A percentile compares a stretch with the other conserved stretches of the same genome.
phyloP scores from a whole-genome alignment of 345 rosid species.

The Bruguiera gymnorhiza region DNA sequence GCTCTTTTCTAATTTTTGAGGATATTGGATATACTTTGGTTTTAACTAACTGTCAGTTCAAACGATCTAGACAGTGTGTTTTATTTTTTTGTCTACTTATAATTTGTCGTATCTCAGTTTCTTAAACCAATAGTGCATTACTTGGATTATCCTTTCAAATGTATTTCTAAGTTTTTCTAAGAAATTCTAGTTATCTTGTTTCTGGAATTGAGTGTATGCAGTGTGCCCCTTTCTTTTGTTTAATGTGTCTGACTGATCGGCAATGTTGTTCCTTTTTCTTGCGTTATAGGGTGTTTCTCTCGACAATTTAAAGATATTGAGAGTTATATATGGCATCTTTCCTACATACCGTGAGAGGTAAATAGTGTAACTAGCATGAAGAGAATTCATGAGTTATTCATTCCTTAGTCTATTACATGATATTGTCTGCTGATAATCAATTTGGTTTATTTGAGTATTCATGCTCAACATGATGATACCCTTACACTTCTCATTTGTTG shows the following conservation, averaged over 20 bases:
- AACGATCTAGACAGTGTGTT: background rate
- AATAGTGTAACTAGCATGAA: background rate
- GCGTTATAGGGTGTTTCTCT: slow-evolving; percentile 64
- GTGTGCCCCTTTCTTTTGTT: background rate
- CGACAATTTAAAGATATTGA: slow-evolving; percentile 60
- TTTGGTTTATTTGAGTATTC: too few relatives aligned
- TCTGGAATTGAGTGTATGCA: too few relatives aligned
- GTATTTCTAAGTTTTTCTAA: too few relatives aligned
- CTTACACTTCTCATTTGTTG: background rate
- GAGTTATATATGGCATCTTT: slow-evolving; percentile 91
- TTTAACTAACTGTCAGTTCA: background rate
- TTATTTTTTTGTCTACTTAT: background rate
- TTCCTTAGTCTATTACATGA: too few relatives aligned
- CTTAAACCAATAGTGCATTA: too few relatives aligned
- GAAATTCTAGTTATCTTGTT: too few relatives aligned
- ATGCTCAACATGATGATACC: background rate
- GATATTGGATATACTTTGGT: background rate
- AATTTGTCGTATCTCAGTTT: too few relatives aligned
- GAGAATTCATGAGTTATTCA: background rate
- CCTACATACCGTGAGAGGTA: slow-evolving; percentile 88
- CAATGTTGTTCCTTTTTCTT: slow-evolving; percentile 5
- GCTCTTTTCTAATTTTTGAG: slow-evolving; percentile 4
- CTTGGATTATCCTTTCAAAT: too few relatives aligned
- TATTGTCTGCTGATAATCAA: too few relatives aligned
- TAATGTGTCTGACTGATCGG: background rate